A percentile compares a stretch with the other conserved stretches of the same genome.
Evolutionary conservation across 768 basidiomycete species (phyloP).

Genomic region (Imleria badia): DNA sequence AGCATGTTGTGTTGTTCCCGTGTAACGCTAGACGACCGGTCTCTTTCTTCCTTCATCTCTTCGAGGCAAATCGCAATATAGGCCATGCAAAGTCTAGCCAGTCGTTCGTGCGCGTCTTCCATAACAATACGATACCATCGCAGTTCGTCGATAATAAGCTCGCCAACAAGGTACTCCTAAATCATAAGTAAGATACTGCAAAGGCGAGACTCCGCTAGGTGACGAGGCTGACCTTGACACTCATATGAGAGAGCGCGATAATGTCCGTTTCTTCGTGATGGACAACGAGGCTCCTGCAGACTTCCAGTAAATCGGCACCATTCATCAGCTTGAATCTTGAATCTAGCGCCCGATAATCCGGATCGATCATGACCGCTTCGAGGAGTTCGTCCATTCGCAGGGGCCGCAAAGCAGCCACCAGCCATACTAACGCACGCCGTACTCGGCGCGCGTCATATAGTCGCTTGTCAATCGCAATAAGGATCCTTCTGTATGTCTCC

Average conservation of each 20-base stretch:
- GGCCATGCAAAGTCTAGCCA: slow-evolving; percentile 11
- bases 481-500: slow-evolving; percentile 26
- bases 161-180: slow-evolving; percentile 16
- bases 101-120: slow-evolving; percentile 3
- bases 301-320: not conserved
- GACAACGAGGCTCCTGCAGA: slow-evolving; percentile 7
- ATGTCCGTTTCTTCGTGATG: slow-evolving; percentile 11
- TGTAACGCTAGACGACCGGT: not conserved
- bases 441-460: not conserved
- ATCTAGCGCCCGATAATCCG: slow-evolving; percentile 1
- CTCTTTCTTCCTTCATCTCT: not conserved
- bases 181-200: not conserved
- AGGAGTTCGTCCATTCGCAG: slow-evolving; percentile 9
- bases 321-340: not conserved
- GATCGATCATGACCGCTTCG: slow-evolving; percentile 7
- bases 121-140: slow-evolving; percentile 5
- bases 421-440: slow-evolving; percentile 12
- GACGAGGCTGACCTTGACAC: slow-evolving; percentile 11
- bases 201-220: too few relatives aligned
- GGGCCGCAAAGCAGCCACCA: slow-evolving; percentile 8
- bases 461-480: slow-evolving; percentile 5
- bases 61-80: slow-evolving; percentile 11
- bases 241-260: slow-evolving; percentile 14
- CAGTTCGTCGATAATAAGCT: not conserved
- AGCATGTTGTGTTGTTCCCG: not conserved